Base-by-base conservation (phyloP, 1,284 basidiomycete genomes). In the Pseudozyma pruni region DNA sequence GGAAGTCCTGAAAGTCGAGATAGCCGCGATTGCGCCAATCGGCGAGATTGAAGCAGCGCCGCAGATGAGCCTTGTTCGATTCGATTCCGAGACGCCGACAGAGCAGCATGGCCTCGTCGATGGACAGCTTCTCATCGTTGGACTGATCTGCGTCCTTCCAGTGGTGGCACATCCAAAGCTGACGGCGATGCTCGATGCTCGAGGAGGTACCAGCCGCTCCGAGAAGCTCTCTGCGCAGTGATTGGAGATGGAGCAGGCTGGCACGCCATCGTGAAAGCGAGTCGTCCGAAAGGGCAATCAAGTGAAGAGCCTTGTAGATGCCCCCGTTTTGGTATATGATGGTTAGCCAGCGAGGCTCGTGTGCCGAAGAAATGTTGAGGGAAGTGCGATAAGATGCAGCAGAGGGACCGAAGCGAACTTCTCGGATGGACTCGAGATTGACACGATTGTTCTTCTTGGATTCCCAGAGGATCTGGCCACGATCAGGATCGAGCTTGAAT, bases 291-390 rank as follows among this genome's bases (percentile, higher is more conserved):
- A 89, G 85, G 0, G 93, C 91, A 60, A 98, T 88, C 56, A 97
- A 86, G 79, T 98, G 93, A 13, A 96, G 87, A 0, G 92, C 91
- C 85, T 97, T 98, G 88, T 94, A 97, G 42, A 88, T 87, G 31
- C 88, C 88, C 23, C 89, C 89, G 55, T 89, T 85, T 43, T 90
- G 87, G 78, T 92, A 92, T 52, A 91, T 85, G 84, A 92, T 87
- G 8, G 90, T 90, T 56, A 92, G 85, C 90, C 90, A 93, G 29
- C 88, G 83, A 4, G 83, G 77, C 50, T 84, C 83, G 57, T 85
- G 83, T 25, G 83, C 81, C 3, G 82, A 76, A 20, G 80, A 75
- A 27, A 85, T 78, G 32, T 90, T 88, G 77, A 91, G 90, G 67
- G 91, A 89, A 43, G 89, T 87, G 62, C 91, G 89, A 78, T 92